Conservation (phyloP, 2,329 filamentous ascomycete genomes). For the Penicillium sp. region DNA sequence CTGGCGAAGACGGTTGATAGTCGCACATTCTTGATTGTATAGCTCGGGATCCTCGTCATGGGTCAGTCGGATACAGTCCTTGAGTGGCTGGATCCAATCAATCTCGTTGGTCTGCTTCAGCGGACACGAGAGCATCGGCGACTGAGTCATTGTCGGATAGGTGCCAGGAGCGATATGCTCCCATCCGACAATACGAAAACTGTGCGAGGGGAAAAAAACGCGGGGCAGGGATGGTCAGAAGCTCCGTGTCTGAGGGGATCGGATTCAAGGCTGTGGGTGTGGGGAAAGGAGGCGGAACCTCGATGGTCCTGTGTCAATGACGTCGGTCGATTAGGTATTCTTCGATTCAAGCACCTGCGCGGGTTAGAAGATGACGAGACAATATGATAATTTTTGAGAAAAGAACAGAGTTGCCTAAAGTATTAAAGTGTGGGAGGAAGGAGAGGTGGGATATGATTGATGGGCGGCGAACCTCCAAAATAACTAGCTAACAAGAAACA, state of each 20-base stretch:
- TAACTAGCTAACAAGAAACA: background rate
- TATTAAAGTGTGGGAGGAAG: constrained; percentile 3
- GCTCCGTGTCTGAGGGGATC: constrained; percentile 17
- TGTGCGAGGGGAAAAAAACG: background rate
- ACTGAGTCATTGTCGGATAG: constrained; percentile 65
- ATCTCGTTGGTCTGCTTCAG: constrained; percentile 95
- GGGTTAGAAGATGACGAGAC: background rate
- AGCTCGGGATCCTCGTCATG: constrained; percentile 97
- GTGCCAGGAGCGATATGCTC: constrained; percentile 38
- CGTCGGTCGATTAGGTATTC: constrained; percentile 10
- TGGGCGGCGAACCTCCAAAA: constrained; percentile 14
- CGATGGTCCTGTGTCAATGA: constrained; percentile 19
- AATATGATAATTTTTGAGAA: background rate
- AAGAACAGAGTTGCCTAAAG: constrained; percentile 9
- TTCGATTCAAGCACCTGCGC: background rate
- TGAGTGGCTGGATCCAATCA: constrained; percentile 91
- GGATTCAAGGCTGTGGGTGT: constrained; percentile 26
- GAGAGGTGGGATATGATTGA: constrained; percentile 24
- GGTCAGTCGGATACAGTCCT: constrained; percentile 86
- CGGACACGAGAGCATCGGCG: constrained; percentile 92
- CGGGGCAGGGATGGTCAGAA: constrained; percentile 12
- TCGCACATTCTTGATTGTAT: constrained; percentile 92
- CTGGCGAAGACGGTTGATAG: constrained; percentile 90
- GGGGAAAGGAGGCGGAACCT: constrained; percentile 23
- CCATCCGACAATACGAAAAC: constrained; percentile 26